Conservation (phyloP, 805 yeast species). For the Sugiyamaella americana region DNA sequence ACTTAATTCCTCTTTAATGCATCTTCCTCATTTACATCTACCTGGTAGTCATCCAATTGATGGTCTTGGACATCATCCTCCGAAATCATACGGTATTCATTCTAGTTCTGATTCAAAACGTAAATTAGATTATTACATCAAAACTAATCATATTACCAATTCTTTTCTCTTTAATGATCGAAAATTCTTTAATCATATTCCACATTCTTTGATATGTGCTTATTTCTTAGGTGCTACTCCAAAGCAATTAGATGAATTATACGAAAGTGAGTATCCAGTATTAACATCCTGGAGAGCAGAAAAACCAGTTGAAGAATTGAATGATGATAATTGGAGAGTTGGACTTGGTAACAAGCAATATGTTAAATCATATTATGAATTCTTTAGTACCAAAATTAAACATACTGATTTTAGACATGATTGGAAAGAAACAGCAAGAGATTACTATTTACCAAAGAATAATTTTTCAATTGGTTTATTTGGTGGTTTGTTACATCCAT, state of each 20-base stretch:
- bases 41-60: too few relatives aligned
- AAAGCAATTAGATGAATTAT: constrained; percentile 25
- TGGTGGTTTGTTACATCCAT: constrained; percentile 28
- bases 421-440: constrained; percentile 29
- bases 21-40: too few relatives aligned
- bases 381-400: constrained; percentile 35
- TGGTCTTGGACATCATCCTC: constrained; percentile 18
- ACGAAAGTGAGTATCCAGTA: constrained; percentile 23
- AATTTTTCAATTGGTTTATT: constrained; percentile 16
- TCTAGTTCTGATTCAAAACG: constrained; percentile 18
- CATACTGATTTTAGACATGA: constrained; percentile 28
- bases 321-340: constrained; percentile 29
- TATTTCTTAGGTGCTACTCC: constrained; percentile 35
- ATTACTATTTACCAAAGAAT: constrained; percentile 13
- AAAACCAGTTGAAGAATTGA: constrained; percentile 34
- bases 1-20: too few relatives aligned
- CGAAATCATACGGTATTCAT: constrained; percentile 7
- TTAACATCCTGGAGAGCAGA: constrained; percentile 34
- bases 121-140: constrained; percentile 28
- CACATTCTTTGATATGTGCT: constrained; percentile 32
- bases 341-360: constrained; percentile 28
- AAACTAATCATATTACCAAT: constrained; percentile 30
- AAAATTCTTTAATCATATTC: constrained; percentile 28
- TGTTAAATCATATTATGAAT: constrained; percentile 34
- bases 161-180: constrained; percentile 27